phyloP scores from a whole-genome alignment of 225 moss, liverwort and hornwort genomes.

The Rhytidiadelphus loreus region DNA sequence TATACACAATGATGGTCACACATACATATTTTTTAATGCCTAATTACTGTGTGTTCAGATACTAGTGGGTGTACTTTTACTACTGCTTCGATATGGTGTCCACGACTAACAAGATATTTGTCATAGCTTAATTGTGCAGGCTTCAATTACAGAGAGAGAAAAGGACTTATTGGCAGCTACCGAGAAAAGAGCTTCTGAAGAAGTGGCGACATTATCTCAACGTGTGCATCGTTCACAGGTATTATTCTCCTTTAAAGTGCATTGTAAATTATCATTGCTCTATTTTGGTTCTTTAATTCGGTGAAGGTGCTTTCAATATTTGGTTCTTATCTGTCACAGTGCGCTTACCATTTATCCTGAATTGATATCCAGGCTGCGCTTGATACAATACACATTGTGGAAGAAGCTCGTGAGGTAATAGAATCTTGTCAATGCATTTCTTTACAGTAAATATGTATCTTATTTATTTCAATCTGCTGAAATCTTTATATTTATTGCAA shows the following conservation, averaged over 20 bases:
- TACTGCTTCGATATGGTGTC: background rate
- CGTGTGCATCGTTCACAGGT: constrained; percentile 83
- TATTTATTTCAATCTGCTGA: background rate
- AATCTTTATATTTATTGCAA: background rate
- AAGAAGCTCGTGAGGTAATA: constrained; percentile 70
- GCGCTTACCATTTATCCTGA: background rate
- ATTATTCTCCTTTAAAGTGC: background rate
- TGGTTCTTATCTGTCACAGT: background rate
- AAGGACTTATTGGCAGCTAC: constrained; percentile 80
- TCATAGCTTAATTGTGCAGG: constrained; percentile 13
- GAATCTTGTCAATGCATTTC: background rate
- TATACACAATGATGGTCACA: background rate
- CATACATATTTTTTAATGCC: background rate
- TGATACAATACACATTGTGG: constrained; percentile 75
- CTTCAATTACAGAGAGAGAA: constrained; percentile 72
- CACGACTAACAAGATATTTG: background rate
- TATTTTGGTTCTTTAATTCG: background rate
- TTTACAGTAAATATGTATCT: background rate
- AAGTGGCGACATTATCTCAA: constrained; percentile 71
- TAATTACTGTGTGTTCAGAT: background rate
- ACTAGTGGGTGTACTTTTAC: background rate
- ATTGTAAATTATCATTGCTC: background rate
- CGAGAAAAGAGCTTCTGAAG: constrained; percentile 87
- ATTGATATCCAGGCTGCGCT: constrained; percentile 48
- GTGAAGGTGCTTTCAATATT: background rate